Evolutionary conservation across 2,329 filamentous ascomycete species (phyloP).

Genomic region (Fusarium humuli): DNA sequence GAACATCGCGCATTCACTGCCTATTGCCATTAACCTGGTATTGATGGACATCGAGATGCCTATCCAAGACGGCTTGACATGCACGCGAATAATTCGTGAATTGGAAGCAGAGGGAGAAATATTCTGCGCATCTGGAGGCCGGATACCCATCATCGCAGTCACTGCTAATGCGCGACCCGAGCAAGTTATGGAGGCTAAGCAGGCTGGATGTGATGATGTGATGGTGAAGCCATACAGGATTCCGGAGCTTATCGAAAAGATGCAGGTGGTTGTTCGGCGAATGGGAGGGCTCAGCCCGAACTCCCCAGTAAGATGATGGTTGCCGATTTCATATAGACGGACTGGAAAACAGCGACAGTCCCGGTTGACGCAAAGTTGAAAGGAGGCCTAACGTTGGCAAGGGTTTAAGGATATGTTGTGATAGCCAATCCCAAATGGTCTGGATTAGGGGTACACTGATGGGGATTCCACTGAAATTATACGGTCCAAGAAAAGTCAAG

Average conservation of each 20-base stretch:
- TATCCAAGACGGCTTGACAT: slow-evolving; percentile 76
- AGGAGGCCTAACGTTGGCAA: neutral
- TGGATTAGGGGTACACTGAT: neutral
- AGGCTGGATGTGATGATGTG: slow-evolving; percentile 70
- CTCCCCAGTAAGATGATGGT: slow-evolving; percentile 45
- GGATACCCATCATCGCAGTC: slow-evolving; percentile 73
- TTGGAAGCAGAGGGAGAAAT: slow-evolving; percentile 67
- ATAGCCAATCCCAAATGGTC: neutral
- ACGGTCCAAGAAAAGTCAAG: neutral
- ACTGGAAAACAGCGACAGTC: slow-evolving; percentile 37
- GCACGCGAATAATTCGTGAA: slow-evolving; percentile 72
- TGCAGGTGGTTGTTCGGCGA: slow-evolving; percentile 60
- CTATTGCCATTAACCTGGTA: slow-evolving; percentile 66
- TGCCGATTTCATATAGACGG: slow-evolving; percentile 14
- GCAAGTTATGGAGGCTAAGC: slow-evolving; percentile 65
- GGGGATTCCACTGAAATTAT: neutral
- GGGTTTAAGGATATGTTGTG: neutral
- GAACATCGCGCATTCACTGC: slow-evolving; percentile 23
- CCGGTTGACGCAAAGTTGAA: neutral
- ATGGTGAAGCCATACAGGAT: slow-evolving; percentile 79
- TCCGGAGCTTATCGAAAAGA: slow-evolving; percentile 69
- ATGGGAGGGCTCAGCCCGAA: slow-evolving; percentile 48
- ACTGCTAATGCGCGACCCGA: slow-evolving; percentile 75
- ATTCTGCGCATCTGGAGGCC: slow-evolving; percentile 56
- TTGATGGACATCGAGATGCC: slow-evolving; percentile 86